A percentile compares a stretch with the other conserved stretches of the same genome.
These are phyloP conservation scores for Kondoa subrosea DNA, from an alignment of 768 basidiomycete species.

Conservation along the genomic window DNA sequence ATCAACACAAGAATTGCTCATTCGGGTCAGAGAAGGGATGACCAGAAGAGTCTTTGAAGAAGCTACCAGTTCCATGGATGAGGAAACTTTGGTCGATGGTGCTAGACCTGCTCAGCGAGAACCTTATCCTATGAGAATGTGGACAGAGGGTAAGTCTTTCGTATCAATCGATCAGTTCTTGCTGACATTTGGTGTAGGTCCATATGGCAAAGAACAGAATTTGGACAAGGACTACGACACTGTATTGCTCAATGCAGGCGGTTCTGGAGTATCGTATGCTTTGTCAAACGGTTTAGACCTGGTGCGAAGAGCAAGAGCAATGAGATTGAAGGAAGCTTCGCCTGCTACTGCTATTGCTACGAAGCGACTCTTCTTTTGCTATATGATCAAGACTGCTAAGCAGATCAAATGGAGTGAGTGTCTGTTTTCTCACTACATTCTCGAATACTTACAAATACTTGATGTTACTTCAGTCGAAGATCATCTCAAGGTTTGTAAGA, in stretches of 20 bases:
- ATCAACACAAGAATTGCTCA: not conserved
- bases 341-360: not conserved
- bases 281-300: conserved; percentile 1
- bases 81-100: not conserved
- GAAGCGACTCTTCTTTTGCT: not conserved
- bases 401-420: not conserved
- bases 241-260: not conserved
- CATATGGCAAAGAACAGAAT: not conserved
- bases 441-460: not conserved
- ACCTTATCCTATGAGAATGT: not conserved
- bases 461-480: not conserved
- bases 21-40: not conserved
- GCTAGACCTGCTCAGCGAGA: not conserved
- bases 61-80: not conserved
- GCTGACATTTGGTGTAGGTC: not conserved
- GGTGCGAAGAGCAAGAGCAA: conserved; percentile 1
- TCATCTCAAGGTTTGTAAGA: not conserved
- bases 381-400: not conserved
- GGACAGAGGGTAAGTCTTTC: not conserved
- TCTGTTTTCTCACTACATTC: no score
- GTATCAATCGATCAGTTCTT: not conserved
- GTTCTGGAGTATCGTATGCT: not conserved
- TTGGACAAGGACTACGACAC: conserved; percentile 2
- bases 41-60: not conserved
- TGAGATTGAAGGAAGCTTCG: not conserved